Base-by-base conservation (phyloP, 2,329 filamentous ascomycete species). In the Aspergillus bombycis region DNA sequence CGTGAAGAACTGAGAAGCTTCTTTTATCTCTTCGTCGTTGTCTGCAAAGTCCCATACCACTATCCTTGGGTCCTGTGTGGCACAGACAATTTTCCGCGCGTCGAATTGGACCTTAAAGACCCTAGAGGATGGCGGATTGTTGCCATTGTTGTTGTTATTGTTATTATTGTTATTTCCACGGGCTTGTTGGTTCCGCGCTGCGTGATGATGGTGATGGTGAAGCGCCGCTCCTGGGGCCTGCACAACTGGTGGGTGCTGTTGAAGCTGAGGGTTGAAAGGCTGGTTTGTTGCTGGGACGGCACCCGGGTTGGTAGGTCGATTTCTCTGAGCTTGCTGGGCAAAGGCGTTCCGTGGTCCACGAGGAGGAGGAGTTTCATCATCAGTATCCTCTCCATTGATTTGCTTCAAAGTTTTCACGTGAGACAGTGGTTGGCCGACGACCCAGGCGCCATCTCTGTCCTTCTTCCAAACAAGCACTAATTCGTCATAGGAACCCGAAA, bases 41-140 rank as follows among this genome's bases (percentile, higher is more conserved):
- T 93, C 92, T 63, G 93, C 95, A 83, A 98, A 99, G 77, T 99
- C 95, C 95, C 95, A 99, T 0, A 94, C 95, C 0, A 98, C 93
- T 73, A 99, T 98, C 19, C 91, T 88, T 45, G 89, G 89, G 62
- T 95, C 93, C 77, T 98, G 94, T 67, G 91, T 95, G 75, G 94
- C 97, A 80, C 94, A 97, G 60, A 99, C 91, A 69, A 99, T 96
- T 71, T 94, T 89, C 26, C 93, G 87, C 0, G 93, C 92, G 75
- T 99, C 95, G 70, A 97, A 99, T 77, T 99, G 95, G 41, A 98
- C 83, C 79, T 99, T 99, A 83, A 98, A 99, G 3, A 99, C 91
- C 28, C 95, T 79, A 12, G 86, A 84, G 41, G 83, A 84, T 23
- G 76, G 73, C 34, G 66, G 74, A 46, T 30, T 41, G n/a, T 36